A percentile compares a stretch with the other conserved stretches of the same genome.
These are phyloP conservation scores for Orbilia blumenaviensis DNA, from an alignment of 2,329 filamentous ascomycete genomes.

Conservation along the genomic window DNA sequence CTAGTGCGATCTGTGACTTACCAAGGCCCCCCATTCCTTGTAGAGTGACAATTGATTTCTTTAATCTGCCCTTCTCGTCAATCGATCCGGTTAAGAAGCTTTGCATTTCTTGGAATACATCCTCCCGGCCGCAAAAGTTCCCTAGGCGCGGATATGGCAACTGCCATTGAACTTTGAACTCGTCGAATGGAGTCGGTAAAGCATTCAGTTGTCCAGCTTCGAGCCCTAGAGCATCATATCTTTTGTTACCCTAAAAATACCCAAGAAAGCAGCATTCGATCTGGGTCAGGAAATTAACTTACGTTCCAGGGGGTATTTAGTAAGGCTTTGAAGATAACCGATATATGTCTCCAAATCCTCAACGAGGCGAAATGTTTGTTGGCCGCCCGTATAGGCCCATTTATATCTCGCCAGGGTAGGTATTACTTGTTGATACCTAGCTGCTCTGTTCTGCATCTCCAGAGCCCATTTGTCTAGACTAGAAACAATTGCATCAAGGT, in stretches of 20 bases:
- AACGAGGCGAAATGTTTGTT: neutral
- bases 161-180: constrained; percentile 37
- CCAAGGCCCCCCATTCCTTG: constrained; percentile 52
- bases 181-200: neutral
- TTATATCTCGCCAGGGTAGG: neutral
- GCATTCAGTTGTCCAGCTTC: too few relatives aligned
- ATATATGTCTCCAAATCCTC: neutral
- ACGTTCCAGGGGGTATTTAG: neutral
- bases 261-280: too few relatives aligned
- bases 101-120: constrained; percentile 16
- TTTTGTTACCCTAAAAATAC: neutral
- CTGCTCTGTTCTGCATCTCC: neutral
- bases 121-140: constrained; percentile 48
- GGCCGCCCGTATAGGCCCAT: neutral
- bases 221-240: neutral
- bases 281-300: neutral
- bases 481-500: neutral
- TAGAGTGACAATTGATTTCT: neutral
- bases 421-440: neutral
- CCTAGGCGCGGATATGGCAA: constrained; percentile 24
- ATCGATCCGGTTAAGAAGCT: neutral
- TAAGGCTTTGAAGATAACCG: neutral
- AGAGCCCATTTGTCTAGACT: neutral
- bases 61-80: too few relatives aligned
- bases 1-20: constrained; percentile 52